phyloP scores from a whole-genome alignment of 208 protist genomes.

The Leishmania martiniquensis region DNA sequence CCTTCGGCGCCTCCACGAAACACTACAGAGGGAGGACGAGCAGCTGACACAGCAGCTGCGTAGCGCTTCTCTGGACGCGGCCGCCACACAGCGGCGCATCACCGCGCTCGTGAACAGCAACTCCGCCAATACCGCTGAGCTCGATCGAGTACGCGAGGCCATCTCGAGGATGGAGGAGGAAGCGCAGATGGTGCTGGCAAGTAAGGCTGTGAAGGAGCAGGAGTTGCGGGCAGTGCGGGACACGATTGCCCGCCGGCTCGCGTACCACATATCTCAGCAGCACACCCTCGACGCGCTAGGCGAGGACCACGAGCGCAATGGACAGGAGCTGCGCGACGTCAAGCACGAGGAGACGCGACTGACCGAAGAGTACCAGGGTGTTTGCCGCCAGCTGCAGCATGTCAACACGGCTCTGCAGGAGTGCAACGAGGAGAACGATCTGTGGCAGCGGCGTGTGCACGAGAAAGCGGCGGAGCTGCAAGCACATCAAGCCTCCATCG shows the following conservation, averaged over 20 bases:
- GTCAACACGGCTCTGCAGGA: conserved; percentile 87
- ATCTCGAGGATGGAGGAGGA: conserved; percentile 63
- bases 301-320: conserved; percentile 55
- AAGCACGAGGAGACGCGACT: conserved; percentile 53
- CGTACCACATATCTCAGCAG: conserved; percentile 42
- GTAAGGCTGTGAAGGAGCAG: conserved; percentile 82
- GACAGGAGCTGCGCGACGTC: conserved; percentile 42
- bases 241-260: conserved; percentile 47
- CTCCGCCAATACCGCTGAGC: conserved; percentile 49
- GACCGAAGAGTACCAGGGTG: conserved; percentile 82
- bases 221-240: conserved; percentile 72
- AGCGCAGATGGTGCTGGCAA: conserved; percentile 50
- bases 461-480: conserved; percentile 70
- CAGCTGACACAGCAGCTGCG: conserved; percentile 55
- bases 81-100: conserved; percentile 49
- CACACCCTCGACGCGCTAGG: conserved; percentile 58
- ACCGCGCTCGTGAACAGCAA: conserved; percentile 52
- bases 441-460: conserved; percentile 60
- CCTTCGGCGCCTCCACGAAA: conserved; percentile 89
- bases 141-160: conserved; percentile 42
- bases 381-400: conserved; percentile 79
- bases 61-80: conserved; percentile 54
- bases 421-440: conserved; percentile 88
- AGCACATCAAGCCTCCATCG: conserved; percentile 58
- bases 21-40: conserved; percentile 94